A percentile compares a stretch with the other conserved stretches of the same genome.
Conservation (phyloP, 805 yeast genomes). For the Hanseniaspora mollemarum region DNA sequence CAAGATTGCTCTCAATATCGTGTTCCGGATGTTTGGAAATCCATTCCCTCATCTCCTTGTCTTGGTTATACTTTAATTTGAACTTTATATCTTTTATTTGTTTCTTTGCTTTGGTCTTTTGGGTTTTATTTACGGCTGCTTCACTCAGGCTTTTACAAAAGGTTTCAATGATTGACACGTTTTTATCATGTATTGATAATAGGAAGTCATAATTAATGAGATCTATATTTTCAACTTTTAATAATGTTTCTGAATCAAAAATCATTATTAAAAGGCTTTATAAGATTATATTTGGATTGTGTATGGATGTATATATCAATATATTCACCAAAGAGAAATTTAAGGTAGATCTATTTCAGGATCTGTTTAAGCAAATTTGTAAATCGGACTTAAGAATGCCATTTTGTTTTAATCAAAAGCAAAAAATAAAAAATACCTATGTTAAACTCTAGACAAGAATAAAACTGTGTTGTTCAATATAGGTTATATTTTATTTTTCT, state of each 20-base stretch:
- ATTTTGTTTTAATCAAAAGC: neutral
- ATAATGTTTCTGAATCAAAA: neutral
- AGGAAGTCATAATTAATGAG: neutral
- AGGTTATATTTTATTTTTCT: too few species aligned
- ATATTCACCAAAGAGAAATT: too few species aligned
- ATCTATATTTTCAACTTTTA: neutral
- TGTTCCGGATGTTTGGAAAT: constrained; percentile 5
- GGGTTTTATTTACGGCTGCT: constrained; percentile 53
- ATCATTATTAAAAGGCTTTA: neutral
- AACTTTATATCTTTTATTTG: constrained; percentile 51
- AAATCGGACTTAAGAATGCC: neutral
- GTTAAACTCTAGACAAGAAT: too few species aligned
- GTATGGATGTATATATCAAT: too few species aligned
- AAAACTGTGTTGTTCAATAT: too few species aligned
- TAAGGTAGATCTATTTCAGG: too few species aligned
- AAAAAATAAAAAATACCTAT: neutral
- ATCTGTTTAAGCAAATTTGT: too few species aligned
- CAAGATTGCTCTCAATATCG: constrained; percentile 14
- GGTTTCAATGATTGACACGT: constrained; percentile 53
- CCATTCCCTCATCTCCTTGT: constrained; percentile 36
- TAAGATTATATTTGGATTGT: neutral
- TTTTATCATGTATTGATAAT: constrained; percentile 50
- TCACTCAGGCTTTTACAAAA: constrained; percentile 66
- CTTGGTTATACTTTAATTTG: constrained; percentile 44
- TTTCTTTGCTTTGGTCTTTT: constrained; percentile 51